These are phyloP conservation scores for Daedaleopsis sinensis DNA, from an alignment of 768 basidiomycete genomes.

Conservation along the genomic window DNA sequence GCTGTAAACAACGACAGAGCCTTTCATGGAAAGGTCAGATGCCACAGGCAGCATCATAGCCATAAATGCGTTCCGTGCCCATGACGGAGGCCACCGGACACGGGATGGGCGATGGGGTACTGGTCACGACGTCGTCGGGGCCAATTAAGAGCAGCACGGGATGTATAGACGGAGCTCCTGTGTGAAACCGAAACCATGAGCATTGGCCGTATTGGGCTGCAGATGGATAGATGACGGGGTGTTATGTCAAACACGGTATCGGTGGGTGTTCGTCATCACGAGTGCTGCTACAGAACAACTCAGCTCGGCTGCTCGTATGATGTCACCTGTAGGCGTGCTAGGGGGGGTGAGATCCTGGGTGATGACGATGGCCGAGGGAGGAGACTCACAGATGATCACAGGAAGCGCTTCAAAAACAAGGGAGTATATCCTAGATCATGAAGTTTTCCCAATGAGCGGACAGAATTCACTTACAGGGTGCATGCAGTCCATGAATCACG, in stretches of 20 bases:
- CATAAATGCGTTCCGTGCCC: background rate
- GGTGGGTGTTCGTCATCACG: background rate
- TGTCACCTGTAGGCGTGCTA: background rate
- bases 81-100: background rate
- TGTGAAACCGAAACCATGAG: no score
- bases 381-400: no score
- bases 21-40: slow-evolving; percentile 4
- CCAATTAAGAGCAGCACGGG: no score
- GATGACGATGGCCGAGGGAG: no score
- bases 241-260: slow-evolving; percentile 11
- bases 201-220: background rate
- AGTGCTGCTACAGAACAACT: background rate
- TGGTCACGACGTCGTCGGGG: background rate
- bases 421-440: no score
- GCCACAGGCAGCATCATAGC: background rate
- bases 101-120: no score
- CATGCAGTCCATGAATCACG: no score
- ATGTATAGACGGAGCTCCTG: background rate
- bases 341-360: no score
- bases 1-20: background rate
- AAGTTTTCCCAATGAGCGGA: no score
- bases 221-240: slow-evolving; percentile 2
- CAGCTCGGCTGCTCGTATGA: background rate
- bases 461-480: no score
- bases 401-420: no score